A percentile compares a stretch with the other conserved stretches of the same genome.
Evolutionary conservation across 1,284 basidiomycete species (phyloP).

Genomic region (Retiboletus flavoniger): DNA sequence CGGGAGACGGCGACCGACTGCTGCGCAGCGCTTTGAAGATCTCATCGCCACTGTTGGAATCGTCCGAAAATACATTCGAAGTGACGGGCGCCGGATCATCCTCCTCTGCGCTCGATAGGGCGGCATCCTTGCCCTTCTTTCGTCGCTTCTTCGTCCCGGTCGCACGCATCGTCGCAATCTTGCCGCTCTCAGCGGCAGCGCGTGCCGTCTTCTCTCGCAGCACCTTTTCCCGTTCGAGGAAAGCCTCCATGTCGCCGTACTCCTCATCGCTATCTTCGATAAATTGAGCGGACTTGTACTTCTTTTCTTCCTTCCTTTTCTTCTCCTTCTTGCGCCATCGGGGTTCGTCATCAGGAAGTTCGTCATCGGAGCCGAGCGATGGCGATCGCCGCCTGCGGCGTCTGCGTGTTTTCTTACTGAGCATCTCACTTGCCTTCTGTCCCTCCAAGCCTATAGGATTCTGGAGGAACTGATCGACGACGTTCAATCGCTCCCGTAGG

Average conservation of each 20-base stretch:
- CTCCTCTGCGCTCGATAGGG: slow-evolving; percentile 12
- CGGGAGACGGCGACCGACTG: slow-evolving; percentile 29
- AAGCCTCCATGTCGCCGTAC: slow-evolving; percentile 70
- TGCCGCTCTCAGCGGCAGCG: slow-evolving; percentile 46
- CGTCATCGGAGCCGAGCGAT: slow-evolving; percentile 45
- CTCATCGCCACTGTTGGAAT: slow-evolving; percentile 27
- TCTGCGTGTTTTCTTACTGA: slow-evolving; percentile 60
- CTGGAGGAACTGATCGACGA: slow-evolving; percentile 76
- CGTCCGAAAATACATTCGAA: slow-evolving; percentile 8
- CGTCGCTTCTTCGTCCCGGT: slow-evolving; percentile 71
- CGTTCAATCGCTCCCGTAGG: slow-evolving; percentile 60
- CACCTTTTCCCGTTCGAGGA: slow-evolving; percentile 73
- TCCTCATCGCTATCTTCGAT: slow-evolving; percentile 88
- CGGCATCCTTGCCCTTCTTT: slow-evolving; percentile 30
- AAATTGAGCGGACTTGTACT: slow-evolving; percentile 86
- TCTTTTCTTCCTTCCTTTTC: slow-evolving; percentile 68
- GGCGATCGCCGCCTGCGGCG: slow-evolving; percentile 49
- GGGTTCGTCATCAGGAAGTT: slow-evolving; percentile 45
- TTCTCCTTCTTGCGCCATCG: slow-evolving; percentile 47
- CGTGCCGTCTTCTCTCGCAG: slow-evolving; percentile 49
- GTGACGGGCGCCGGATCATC: slow-evolving; percentile 2
- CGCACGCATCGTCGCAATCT: slow-evolving; percentile 56
- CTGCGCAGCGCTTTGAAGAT: slow-evolving; percentile 21
- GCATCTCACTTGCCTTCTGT: slow-evolving; percentile 64
- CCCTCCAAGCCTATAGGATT: slow-evolving; percentile 74